Percentiles rank a stretch among this genome's conserved stretches.
These are phyloP conservation scores for Chenopodium quinoa DNA, from an alignment of 148 eudicot genomes.

Conservation along the genomic window DNA sequence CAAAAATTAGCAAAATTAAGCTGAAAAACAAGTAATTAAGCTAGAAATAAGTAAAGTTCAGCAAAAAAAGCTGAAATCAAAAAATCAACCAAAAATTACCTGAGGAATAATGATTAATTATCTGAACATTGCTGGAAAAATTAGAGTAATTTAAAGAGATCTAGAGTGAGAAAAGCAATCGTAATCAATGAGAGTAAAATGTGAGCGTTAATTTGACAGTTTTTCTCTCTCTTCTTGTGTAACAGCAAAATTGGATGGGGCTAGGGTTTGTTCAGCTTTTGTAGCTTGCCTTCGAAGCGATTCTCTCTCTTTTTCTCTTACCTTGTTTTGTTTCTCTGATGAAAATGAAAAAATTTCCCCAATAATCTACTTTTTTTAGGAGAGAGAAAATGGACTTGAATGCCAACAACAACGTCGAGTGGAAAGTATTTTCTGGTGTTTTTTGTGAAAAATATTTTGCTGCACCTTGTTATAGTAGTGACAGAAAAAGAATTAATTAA, in stretches of 20 bases:
- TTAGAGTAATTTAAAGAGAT: slow-evolving; percentile 18
- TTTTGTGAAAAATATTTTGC: neutral
- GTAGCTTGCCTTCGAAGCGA: slow-evolving; percentile 69
- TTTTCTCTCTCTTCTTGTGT: neutral
- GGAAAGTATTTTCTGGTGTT: neutral
- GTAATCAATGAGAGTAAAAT: slow-evolving; percentile 31
- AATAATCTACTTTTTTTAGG: slow-evolving; percentile 24
- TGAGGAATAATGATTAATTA: slow-evolving; percentile 10
- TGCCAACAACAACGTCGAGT: slow-evolving; percentile 24
- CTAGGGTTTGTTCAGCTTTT: slow-evolving; percentile 26
- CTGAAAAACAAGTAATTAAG: neutral
- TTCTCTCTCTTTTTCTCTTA: slow-evolving; percentile 23
- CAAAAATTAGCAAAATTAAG: slow-evolving; percentile 3
- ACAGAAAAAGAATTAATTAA: no score
- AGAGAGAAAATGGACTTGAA: slow-evolving; percentile 32
- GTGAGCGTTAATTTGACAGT: neutral
- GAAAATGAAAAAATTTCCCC: neutral
- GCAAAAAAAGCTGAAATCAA: neutral
- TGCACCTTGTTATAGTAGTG: neutral
- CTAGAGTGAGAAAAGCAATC: slow-evolving; percentile 22
- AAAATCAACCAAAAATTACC: slow-evolving; percentile 8
- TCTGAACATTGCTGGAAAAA: slow-evolving; percentile 11
- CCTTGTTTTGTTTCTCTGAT: no score
- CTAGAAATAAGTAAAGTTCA: neutral
- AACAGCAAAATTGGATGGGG: neutral